Evolutionary conservation across 2,329 filamentous ascomycete genomes (phyloP), one percentile per base, ranked within the genome.

Genomic region (Monosporascus sp.): DNA sequence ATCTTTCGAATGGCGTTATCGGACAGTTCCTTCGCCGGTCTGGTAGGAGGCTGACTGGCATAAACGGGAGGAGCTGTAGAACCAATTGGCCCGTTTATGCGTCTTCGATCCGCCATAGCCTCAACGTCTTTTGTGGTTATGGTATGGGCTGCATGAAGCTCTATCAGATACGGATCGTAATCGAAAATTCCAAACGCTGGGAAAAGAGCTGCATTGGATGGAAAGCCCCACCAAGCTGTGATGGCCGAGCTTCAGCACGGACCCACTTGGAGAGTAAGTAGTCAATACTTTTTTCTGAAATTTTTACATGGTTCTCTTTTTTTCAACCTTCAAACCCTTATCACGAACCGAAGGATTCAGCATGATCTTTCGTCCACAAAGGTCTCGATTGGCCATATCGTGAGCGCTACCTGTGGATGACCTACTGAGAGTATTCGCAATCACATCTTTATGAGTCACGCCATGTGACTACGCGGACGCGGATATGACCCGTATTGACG

Each of bases 51-150:
- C 63, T 36, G 70, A 61, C 46, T 73, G 59, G 83, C 80, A 66
- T 86, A 97, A 3, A 90, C 73, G 1, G 91, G 90, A 17, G 90
- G 82, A 36, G 80, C 73, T 8, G 91, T 97, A 27, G 83, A 82
- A 50, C 89, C 89, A 41, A 84, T 77, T 6, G 94, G 94, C 5
- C 90, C 90, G 72, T 97, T 97, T 60, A 96, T 85, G 63, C 94
- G 85, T 73, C 93, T 86, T 70, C 92, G 84, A 70, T 99, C 94
- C 52, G 87, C 77, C 88, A 92, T 91, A 18, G 41, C 42, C 15
- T 17, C 25, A 18, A 37, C 20, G 27, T 47, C 38, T 49, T 49
- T 31, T 9, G 22, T 48, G 41, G 22, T 47, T 41, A 51, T 20
- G 11, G 25, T 37, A 44, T 38, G 17, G 49, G 46, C 7, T 7